Percentiles rank a stretch among this genome's conserved stretches.
Evolutionary conservation across 495 filamentous ascomycete species (phyloP).

Genomic region (Xylaria longipes): DNA sequence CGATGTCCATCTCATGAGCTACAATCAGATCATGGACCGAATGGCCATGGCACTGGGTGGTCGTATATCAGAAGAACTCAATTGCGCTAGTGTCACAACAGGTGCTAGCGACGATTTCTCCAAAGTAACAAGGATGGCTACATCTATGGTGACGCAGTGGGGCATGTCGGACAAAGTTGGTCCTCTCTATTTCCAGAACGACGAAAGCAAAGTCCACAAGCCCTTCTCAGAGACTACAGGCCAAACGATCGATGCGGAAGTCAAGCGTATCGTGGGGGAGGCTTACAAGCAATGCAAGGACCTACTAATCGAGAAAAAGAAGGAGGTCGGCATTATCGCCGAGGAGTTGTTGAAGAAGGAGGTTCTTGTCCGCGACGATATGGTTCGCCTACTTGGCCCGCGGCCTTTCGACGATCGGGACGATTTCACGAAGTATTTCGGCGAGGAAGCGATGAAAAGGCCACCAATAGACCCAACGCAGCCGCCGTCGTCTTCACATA

Average conservation of each 20-base stretch:
- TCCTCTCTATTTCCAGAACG: slow-evolving; percentile 85
- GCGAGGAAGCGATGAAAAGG: slow-evolving; percentile 50
- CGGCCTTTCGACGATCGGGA: slow-evolving; percentile 81
- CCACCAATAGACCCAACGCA: slow-evolving; percentile 26
- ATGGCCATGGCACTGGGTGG: slow-evolving; percentile 99
- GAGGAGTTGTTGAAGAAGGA: slow-evolving; percentile 94
- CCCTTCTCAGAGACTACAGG: slow-evolving; percentile 95
- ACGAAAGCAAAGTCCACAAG: slow-evolving; percentile 81
- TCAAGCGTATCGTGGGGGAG: slow-evolving; percentile 85
- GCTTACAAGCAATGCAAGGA: slow-evolving; percentile 90
- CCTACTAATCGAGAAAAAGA: slow-evolving; percentile 82
- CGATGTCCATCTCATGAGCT: slow-evolving; percentile 93
- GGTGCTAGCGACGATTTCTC: slow-evolving; percentile 97
- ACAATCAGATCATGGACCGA: slow-evolving; percentile 96
- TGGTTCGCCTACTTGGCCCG: slow-evolving; percentile 84
- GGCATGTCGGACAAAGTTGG: slow-evolving; percentile 95
- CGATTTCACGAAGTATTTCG: slow-evolving; percentile 95
- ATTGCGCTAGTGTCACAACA: slow-evolving; percentile 94
- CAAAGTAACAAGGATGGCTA: slow-evolving; percentile 95
- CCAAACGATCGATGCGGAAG: slow-evolving; percentile 87
- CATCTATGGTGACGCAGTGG: slow-evolving; percentile 96
- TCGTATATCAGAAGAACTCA: slow-evolving; percentile 90
- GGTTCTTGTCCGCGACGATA: slow-evolving; percentile 86
- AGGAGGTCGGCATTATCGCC: slow-evolving; percentile 84
- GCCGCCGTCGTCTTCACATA: slow-evolving; percentile 30